Conservation (phyloP, 2,329 filamentous ascomycete genomes). For the Xylaria digitata region DNA sequence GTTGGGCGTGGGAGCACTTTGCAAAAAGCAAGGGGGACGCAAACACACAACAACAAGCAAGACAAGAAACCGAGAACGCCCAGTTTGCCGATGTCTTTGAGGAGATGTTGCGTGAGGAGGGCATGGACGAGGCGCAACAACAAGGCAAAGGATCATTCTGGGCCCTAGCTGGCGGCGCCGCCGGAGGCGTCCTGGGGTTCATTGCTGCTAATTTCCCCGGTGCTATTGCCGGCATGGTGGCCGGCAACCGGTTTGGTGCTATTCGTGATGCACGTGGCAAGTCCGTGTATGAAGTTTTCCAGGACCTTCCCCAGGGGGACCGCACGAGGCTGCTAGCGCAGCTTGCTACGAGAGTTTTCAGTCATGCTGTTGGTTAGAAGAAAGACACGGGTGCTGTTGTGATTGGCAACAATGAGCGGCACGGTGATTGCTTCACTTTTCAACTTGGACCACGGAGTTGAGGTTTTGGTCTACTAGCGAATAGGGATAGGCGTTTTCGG, state of each 20-base stretch:
- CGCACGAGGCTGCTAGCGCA: constrained; percentile 84
- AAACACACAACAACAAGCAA: constrained; percentile 55
- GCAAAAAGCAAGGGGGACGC: constrained; percentile 51
- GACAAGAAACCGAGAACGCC: constrained; percentile 71
- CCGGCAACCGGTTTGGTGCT: constrained; percentile 90
- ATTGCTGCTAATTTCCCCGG: constrained; percentile 95
- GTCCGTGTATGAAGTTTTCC: constrained; percentile 93
- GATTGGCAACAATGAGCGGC: no score
- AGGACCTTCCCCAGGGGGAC: constrained; percentile 84
- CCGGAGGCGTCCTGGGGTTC: constrained; percentile 91
- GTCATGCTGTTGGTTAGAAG: constrained; percentile 73
- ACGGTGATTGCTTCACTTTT: neutral
- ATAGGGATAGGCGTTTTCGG: constrained; percentile 16
- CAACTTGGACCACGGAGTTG: constrained; percentile 7
- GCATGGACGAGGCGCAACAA: constrained; percentile 78
- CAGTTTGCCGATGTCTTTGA: constrained; percentile 93
- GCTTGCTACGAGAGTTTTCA: constrained; percentile 87
- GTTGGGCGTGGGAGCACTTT: constrained; percentile 80
- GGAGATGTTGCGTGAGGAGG: constrained; percentile 88
- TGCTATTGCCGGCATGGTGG: constrained; percentile 87
- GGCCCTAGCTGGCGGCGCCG: constrained; percentile 84
- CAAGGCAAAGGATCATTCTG: constrained; percentile 81
- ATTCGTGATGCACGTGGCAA: constrained; percentile 91
- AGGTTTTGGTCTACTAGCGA: constrained; percentile 7
- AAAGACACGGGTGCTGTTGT: neutral